Evolutionary conservation across 345 rosid species (phyloP), one percentile per base, ranked within the genome.

Genomic region (Nephelium lappaceum): DNA sequence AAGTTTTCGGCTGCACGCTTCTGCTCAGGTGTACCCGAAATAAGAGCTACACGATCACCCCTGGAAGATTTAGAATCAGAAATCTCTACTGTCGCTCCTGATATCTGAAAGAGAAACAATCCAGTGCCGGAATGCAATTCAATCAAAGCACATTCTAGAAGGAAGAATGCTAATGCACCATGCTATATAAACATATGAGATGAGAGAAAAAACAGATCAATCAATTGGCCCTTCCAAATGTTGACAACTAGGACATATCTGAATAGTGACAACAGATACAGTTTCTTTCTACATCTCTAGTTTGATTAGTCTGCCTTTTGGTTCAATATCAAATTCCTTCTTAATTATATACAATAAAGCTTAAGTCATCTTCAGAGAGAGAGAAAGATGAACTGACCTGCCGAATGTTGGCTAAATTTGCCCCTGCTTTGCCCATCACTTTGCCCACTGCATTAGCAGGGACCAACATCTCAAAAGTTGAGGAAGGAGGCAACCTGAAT

Each of bases 61-160:
- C 89, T 91, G 25, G 88, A 86, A 75, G 91, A 84, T 77, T 91
- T 92, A 77, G 97, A 87, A 75, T 94, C 97, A 78, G 98, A 93
- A 73, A 96, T 86, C 84, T 93, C 99, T 84, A 96, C 82, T 85
- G 86, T 81, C 68, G 99, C 99, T 87, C 99, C 99, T n/a, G 99
- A 96, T 84, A 96, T 91, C 99, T 96, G 93, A 82, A 83, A 89
- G 42, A 64, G 41, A 77, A 69, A 73, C 78, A 83, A 58, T 23
- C 42, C 51, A 47, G 16, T 19, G 42, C 45, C n/a, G 81, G 77
- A 79, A 76, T 8, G 9, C 1, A 36, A 83, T 69, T 65, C 74
- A 45, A 71, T 47, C 39, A 47, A 51, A 71, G 41, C 39, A 23
- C 42, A 67, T 39, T 67, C 55, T 24, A 47, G 51, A 75, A 36